Base-by-base conservation (phyloP, 2,329 filamentous ascomycete species). In the Aspergillus hortae region DNA sequence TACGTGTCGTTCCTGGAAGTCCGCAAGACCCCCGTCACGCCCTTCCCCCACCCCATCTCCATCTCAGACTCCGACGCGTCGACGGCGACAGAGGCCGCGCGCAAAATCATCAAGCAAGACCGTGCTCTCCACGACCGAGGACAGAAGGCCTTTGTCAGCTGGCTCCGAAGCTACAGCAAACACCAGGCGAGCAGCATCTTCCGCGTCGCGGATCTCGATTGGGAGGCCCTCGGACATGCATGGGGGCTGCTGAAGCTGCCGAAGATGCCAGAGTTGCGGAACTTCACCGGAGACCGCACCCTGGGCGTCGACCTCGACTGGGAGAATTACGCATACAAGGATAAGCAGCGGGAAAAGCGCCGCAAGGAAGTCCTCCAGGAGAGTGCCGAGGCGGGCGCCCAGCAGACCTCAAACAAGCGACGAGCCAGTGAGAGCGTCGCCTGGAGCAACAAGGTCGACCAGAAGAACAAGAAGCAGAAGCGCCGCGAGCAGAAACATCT, bases 111-210 rank as follows among this genome's bases (percentile, higher is more conserved):
- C 12, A 73, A 76, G 25, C 70, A 74, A 36, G 87, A 90, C 66
- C 76, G 87, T 21, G 82, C 84, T 23, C 67, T 94, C 10, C 87
- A 94, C 67, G 91, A 96, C 68, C 94, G 95, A 64, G 91, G 88
- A 0, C 90, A 96, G 66, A 85, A 87, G 56, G 94, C 87, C 0
- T 97, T 99, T 62, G 92, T 97, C 19, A 92, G 88, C 66, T 97
- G 91, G 89, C 85, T 95, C 1, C 85, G 91, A 66, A 88, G 89
- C 60, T 97, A 97, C 74, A 88, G 84, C 66, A 95, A 94, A 64
- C 94, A 97, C 65, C 85, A 92, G 59, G 91, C 92, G 1, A 87
- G 84, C 54, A 95, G 90, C 64, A 97, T 99, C 60, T 99, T 99
- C 77, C 84, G 88, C 10, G 77, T 90, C 2, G 70, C 79, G 3